phyloP scores from a whole-genome alignment of 2,329 filamentous ascomycete species.

The Sporothrix variecibatus region DNA sequence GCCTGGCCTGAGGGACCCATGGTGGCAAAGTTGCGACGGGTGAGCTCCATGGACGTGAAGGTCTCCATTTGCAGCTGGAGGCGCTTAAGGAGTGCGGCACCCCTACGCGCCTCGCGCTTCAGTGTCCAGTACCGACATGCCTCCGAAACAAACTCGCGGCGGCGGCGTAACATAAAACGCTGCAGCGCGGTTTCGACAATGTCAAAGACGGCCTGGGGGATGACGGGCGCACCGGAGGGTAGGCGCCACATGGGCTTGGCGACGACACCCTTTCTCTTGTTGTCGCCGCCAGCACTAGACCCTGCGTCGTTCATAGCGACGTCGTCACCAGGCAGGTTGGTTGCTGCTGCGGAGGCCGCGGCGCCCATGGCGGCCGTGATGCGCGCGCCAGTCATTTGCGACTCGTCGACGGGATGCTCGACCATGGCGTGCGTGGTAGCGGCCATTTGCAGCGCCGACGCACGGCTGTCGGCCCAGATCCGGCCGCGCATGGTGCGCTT shows the following conservation, averaged over 20 bases:
- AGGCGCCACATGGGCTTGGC: conserved; percentile 82
- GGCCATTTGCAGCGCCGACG: conserved; percentile 77
- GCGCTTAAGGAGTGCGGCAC: conserved; percentile 87
- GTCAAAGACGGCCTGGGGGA: conserved; percentile 84
- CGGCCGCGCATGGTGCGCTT: conserved; percentile 84
- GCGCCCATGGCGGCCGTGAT: conserved; percentile 65
- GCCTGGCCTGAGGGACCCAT: conserved; percentile 85
- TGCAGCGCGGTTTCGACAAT: conserved; percentile 81
- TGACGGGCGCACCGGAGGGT: conserved; percentile 90
- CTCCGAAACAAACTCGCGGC: conserved; percentile 90
- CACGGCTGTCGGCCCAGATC: conserved; percentile 89
- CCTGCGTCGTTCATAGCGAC: neutral
- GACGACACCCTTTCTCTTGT: conserved; percentile 68
- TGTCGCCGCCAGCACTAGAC: conserved; percentile 34
- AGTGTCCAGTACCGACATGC: conserved; percentile 97
- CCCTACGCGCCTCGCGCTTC: conserved; percentile 88
- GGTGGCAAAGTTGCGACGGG: conserved; percentile 88
- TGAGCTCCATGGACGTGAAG: conserved; percentile 97
- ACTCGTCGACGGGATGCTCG: conserved; percentile 76
- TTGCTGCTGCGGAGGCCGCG: neutral
- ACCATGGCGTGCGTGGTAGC: conserved; percentile 63
- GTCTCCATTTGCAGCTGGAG: conserved; percentile 93
- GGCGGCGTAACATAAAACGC: conserved; percentile 76
- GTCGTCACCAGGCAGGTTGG: conserved; percentile 49
- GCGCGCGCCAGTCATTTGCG: conserved; percentile 81